phyloP scores from a whole-genome alignment of 2,329 filamentous ascomycete genomes.

The Lecanosticta acicola region DNA sequence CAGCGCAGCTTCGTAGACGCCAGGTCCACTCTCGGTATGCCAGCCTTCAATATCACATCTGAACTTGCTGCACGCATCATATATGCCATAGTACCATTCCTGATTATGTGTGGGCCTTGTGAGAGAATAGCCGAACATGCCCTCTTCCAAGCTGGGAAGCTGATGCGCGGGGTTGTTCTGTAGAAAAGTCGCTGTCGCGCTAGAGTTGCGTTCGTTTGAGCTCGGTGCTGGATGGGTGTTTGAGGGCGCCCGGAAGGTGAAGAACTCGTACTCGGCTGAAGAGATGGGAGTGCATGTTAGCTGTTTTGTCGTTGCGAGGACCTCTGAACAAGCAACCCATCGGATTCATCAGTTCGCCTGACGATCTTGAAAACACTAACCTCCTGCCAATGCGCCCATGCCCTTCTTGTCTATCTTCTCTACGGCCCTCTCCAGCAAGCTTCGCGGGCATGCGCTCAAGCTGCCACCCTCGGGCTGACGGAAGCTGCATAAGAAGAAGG shows the following conservation, averaged over 20 bases:
- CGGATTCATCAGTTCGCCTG: too few relatives aligned
- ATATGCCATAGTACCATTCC: slow-evolving; percentile 86
- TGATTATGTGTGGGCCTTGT: slow-evolving; percentile 84
- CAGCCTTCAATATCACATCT: slow-evolving; percentile 81
- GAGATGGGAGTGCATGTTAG: neutral
- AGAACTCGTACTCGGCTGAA: slow-evolving; percentile 90
- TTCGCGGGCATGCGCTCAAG: slow-evolving; percentile 72
- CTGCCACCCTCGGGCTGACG: slow-evolving; percentile 69
- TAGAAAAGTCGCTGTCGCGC: slow-evolving; percentile 69
- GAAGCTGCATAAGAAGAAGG: slow-evolving; percentile 81
- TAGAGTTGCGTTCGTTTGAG: slow-evolving; percentile 53
- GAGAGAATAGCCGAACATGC: slow-evolving; percentile 93
- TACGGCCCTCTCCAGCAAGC: slow-evolving; percentile 63
- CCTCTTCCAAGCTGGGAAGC: slow-evolving; percentile 78
- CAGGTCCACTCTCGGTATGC: slow-evolving; percentile 91
- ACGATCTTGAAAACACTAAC: slow-evolving; percentile 55
- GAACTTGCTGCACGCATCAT: slow-evolving; percentile 72
- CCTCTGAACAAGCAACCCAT: too few relatives aligned
- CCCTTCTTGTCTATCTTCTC: slow-evolving; percentile 62
- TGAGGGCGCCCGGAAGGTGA: slow-evolving; percentile 70
- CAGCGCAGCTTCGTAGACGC: slow-evolving; percentile 91
- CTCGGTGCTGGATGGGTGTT: slow-evolving; percentile 35
- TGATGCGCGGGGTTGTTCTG: slow-evolving; percentile 64
- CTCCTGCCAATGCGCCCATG: slow-evolving; percentile 83
- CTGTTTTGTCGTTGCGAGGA: too few relatives aligned